phyloP scores from a whole-genome alignment of 2,329 filamentous ascomycete species.

The Zopfia rhizophila region DNA sequence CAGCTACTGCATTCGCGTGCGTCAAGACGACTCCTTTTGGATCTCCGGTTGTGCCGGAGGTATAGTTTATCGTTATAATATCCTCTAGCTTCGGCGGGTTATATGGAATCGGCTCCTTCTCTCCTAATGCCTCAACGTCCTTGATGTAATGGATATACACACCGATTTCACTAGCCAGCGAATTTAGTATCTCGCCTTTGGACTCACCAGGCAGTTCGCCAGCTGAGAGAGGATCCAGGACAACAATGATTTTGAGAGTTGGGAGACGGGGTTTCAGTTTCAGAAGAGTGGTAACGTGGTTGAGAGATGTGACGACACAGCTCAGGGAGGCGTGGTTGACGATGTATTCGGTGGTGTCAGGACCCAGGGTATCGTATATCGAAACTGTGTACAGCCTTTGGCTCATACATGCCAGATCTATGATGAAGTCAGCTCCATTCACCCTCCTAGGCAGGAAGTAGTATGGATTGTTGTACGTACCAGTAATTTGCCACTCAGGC shows the following conservation, averaged over 20 bases:
- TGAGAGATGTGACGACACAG: constrained; percentile 80
- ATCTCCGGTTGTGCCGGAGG: constrained; percentile 83
- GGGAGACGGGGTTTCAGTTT: constrained; percentile 83
- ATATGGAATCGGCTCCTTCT: constrained; percentile 73
- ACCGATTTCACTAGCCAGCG: constrained; percentile 77
- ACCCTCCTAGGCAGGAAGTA: too few relatives aligned
- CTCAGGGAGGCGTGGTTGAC: constrained; percentile 86
- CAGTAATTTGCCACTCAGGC: constrained; percentile 87
- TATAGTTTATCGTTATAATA: constrained; percentile 90
- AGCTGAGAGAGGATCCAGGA: constrained; percentile 81
- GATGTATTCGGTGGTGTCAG: constrained; percentile 93
- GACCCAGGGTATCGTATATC: constrained; percentile 94
- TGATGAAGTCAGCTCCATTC: constrained; percentile 13
- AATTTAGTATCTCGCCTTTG: constrained; percentile 81
- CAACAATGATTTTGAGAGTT: constrained; percentile 86
- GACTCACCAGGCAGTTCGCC: constrained; percentile 81
- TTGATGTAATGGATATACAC: constrained; percentile 81
- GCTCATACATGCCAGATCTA: constrained; percentile 86
- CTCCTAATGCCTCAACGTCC: constrained; percentile 84
- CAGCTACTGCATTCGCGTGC: constrained; percentile 82
- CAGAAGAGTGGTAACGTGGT: constrained; percentile 82
- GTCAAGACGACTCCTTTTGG: constrained; percentile 87
- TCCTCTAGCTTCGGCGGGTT: constrained; percentile 79
- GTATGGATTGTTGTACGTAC: constrained; percentile 55
- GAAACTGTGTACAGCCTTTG: constrained; percentile 91